Conservation (phyloP, 1,284 basidiomycete genomes). For the Microbotryomycetes sp. region DNA sequence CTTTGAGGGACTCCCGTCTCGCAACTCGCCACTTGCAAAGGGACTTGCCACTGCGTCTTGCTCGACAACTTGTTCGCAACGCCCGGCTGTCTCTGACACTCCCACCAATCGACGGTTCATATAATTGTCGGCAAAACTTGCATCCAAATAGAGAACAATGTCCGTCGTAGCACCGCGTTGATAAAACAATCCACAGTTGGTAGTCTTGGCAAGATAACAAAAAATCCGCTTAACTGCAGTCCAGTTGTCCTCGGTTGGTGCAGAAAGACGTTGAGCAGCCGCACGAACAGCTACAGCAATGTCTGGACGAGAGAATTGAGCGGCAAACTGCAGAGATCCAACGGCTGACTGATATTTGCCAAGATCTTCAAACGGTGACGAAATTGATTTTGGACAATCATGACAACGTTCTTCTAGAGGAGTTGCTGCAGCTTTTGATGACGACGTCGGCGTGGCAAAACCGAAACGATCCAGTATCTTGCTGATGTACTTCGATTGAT, state of each 20-base stretch:
- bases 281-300: conserved; percentile 2
- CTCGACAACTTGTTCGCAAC: too few relatives aligned
- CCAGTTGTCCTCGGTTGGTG: conserved; percentile 1
- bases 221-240: conserved; percentile 2
- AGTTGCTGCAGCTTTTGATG: not conserved
- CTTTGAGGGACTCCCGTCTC: too few relatives aligned
- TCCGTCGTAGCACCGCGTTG: not conserved
- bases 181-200: not conserved
- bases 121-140: not conserved
- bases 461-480: not conserved
- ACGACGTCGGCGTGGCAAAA: not conserved
- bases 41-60: too few relatives aligned
- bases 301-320: not conserved
- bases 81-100: too few relatives aligned
- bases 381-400: not conserved
- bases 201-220: not conserved
- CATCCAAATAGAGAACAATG: not conserved
- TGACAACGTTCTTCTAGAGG: not conserved
- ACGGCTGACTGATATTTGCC: conserved; percentile 1
- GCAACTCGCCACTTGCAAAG: too few relatives aligned
- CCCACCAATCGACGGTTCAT: not conserved
- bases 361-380: not conserved
- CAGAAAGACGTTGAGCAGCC: not conserved
- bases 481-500: conserved; percentile 4
- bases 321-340: conserved; percentile 3